Evolutionary conservation across 805 yeast genomes (phyloP), one percentile per base, ranked within the genome.

Genomic region (Zygotorulaspora danielsina): DNA sequence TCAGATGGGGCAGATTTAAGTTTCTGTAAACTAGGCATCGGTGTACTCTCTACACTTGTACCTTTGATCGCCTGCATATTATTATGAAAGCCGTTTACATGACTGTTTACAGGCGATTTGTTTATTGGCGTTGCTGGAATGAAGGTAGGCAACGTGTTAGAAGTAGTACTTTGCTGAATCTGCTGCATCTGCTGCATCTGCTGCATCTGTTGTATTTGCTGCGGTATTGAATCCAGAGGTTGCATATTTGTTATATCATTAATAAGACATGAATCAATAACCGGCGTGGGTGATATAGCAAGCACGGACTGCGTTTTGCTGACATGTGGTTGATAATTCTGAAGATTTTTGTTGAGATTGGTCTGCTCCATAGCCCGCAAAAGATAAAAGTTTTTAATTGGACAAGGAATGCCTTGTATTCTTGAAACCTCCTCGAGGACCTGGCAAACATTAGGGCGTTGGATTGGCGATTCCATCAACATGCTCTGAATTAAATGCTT

Each of bases 401-500:
- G 69, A 12, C 61, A 74, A 21, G 70, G 70, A 9, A 66, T 54
- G 15, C 75, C 73, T 57, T 77, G 73, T 75, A 84, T 75, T 36
- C 68, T 67, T 44, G 82, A 76, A 5, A 83, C 67, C 57, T 83
- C 89, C 35, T 78, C 84, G 20, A 84, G 59, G 17, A 83, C 66
- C 56, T 84, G 90, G 42, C 75, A 78, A 2, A 80, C 80, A 44
- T 79, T 81, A 6, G 95, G 95, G 53, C 95, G 72, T 41, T 76
- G 69, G 32, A 75, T 67, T 3, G 93, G 93, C 54, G 82, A 79
- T 26, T 71, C 81, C 38, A 78, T 69, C 44, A 84, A 60, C 51
- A 82, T 65, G 41, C 76, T 77, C 16, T 73, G 67, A 26, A 84
- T 81, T 17, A 84, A 60, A 54, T 80, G 77, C 49, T 78, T 82